Evolutionary conservation across 768 basidiomycete species (phyloP).

Genomic region (Hortiboletus campestris): DNA sequence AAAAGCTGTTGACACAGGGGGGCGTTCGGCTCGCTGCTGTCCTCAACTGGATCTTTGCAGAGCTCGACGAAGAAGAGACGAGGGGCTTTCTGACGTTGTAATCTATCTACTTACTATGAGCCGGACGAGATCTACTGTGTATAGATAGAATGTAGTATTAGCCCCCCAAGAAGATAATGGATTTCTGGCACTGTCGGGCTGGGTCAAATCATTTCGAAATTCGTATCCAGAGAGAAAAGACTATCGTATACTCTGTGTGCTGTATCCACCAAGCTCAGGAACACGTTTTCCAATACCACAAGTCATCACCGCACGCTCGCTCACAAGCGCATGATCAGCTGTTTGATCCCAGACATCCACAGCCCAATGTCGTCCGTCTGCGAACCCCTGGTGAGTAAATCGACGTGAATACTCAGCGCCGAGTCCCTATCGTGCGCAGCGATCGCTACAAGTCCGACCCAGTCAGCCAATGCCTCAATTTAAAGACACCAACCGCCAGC

Average conservation of each 20-base stretch:
- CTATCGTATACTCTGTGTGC: background rate
- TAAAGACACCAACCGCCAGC: background rate
- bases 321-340: slow-evolving; percentile 72
- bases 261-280: background rate
- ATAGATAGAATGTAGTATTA: background rate
- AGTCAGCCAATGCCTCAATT: background rate
- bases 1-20: slow-evolving; percentile 78
- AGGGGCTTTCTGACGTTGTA: slow-evolving; percentile 1
- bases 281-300: background rate
- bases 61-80: slow-evolving; percentile 1
- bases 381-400: slow-evolving; percentile 76
- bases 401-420: slow-evolving; percentile 82
- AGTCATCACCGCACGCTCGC: background rate
- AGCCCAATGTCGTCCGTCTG: slow-evolving; percentile 80
- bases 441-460: slow-evolving; percentile 57
- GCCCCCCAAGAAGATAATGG: background rate
- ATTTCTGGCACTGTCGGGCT: background rate
- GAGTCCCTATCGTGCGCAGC: slow-evolving; percentile 70
- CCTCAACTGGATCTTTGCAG: slow-evolving; percentile 69
- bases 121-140: background rate
- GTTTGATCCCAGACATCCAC: slow-evolving; percentile 90
- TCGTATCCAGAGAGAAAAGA: background rate
- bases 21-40: slow-evolving; percentile 83
- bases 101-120: background rate
- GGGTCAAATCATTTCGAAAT: background rate